These are phyloP conservation scores for Zymoseptoria tritici DNA, from an alignment of 2,329 filamentous ascomycete genomes.

Conservation along the genomic window DNA sequence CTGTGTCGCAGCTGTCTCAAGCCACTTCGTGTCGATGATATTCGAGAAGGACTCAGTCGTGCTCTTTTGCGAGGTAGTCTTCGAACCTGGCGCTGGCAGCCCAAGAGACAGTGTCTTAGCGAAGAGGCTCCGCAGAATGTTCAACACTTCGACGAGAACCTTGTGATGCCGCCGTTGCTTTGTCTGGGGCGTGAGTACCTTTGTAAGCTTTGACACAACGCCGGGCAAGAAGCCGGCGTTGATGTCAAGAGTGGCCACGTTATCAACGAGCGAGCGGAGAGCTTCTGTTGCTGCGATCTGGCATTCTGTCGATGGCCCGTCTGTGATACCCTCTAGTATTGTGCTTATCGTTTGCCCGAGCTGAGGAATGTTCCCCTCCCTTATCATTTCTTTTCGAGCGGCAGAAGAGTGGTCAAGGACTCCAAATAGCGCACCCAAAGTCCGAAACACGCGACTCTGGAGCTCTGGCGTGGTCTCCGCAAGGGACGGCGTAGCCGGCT, in stretches of 20 bases:
- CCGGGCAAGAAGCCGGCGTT: conserved; percentile 82
- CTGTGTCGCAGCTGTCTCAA: conserved; percentile 71
- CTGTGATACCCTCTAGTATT: conserved; percentile 64
- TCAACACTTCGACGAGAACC: conserved; percentile 46
- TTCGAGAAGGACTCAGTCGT: conserved; percentile 3
- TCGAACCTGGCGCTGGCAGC: background rate
- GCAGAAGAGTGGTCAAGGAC: conserved; percentile 41
- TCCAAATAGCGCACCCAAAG: conserved; percentile 59
- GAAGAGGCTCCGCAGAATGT: conserved; percentile 18
- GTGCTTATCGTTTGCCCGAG: conserved; percentile 77
- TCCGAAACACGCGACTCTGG: conserved; percentile 60
- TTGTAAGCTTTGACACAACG: conserved; percentile 73
- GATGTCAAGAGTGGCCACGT: conserved; percentile 64
- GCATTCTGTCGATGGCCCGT: conserved; percentile 57
- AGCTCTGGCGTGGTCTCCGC: conserved; percentile 65
- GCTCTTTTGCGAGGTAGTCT: background rate
- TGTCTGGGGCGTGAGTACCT: conserved; percentile 63
- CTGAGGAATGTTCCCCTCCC: conserved; percentile 59
- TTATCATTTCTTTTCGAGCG: conserved; percentile 45
- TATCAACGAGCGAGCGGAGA: conserved; percentile 53
- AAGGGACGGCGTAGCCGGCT: conserved; percentile 49
- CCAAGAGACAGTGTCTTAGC: conserved; percentile 8
- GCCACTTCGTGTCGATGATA: conserved; percentile 50
- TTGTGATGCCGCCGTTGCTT: conserved; percentile 52
- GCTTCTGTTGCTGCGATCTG: conserved; percentile 63